Evolutionary conservation across 345 rosid genomes (phyloP).

Genomic region (Salix exigua): DNA sequence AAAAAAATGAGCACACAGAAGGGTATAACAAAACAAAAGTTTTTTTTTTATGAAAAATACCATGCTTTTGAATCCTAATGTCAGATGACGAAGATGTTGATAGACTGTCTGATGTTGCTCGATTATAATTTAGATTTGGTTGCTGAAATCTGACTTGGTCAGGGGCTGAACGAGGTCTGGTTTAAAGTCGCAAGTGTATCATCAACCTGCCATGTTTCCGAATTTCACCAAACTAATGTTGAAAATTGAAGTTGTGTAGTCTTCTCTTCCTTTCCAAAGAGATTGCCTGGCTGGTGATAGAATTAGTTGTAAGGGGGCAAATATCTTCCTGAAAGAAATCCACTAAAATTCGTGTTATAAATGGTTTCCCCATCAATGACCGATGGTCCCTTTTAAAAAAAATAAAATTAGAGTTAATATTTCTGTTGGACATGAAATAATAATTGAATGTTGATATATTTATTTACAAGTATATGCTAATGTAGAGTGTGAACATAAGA

Average conservation of each 20-base stretch:
- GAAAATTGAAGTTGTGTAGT: not conserved
- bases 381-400: too few species aligned
- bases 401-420: not conserved
- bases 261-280: not conserved
- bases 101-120: constrained; percentile 35
- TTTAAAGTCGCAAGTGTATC: constrained; percentile 8
- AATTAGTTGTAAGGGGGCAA: not conserved
- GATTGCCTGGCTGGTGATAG: not conserved
- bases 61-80: too few species aligned
- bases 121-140: constrained; percentile 37
- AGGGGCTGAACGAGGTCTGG: constrained; percentile 27
- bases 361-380: too few species aligned
- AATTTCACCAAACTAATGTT: not conserved
- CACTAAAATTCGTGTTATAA: not conserved
- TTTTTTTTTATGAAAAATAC: too few species aligned
- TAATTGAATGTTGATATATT: not conserved
- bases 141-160: constrained; percentile 39
- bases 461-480: too few species aligned
- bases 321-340: not conserved
- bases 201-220: not conserved
- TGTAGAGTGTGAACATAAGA: not conserved
- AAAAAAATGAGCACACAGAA: too few species aligned
- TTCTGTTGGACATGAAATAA: not conserved
- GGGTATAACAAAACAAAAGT: too few species aligned
- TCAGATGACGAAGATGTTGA: constrained; percentile 13